These are phyloP conservation scores for Lunasporangiospora selenospora DNA, from an alignment of 192 early-diverging fungal species.

Conservation along the genomic window DNA sequence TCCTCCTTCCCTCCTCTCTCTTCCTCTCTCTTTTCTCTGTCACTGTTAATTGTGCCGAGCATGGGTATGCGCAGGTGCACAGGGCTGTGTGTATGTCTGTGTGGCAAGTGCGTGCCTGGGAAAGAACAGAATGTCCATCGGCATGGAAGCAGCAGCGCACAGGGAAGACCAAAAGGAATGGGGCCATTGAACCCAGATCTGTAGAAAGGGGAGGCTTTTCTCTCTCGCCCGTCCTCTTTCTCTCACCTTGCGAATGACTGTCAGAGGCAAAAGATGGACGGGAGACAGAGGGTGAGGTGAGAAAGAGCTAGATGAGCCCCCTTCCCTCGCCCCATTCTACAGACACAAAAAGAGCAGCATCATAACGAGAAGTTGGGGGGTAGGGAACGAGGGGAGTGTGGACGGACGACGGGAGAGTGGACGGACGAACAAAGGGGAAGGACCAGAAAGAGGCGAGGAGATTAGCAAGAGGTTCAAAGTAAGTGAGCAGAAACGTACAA, in stretches of 20 bases:
- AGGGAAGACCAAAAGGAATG: neutral
- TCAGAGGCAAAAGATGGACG: neutral
- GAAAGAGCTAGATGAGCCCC: neutral
- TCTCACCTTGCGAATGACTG: neutral
- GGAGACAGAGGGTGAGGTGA: neutral
- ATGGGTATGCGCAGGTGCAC: neutral
- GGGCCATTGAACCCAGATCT: neutral
- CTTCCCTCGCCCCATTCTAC: neutral
- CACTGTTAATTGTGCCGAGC: neutral
- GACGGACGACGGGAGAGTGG: neutral
- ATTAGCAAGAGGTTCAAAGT: neutral
- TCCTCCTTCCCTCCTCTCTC: neutral
- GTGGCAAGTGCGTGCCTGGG: slow-evolving; percentile 8
- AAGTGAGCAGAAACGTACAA: no score
- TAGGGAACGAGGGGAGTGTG: neutral
- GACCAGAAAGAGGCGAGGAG: neutral
- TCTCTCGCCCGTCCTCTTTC: neutral
- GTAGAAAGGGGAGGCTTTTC: neutral
- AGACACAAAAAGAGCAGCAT: neutral
- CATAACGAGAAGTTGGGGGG: slow-evolving; percentile 4
- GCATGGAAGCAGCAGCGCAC: neutral
- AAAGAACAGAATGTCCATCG: slow-evolving; percentile 17
- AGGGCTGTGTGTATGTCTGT: neutral
- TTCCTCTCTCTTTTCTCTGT: neutral
- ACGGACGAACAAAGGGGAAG: neutral